Conservation (phyloP, 208 protist species). For the Leishmania mexicana region DNA sequence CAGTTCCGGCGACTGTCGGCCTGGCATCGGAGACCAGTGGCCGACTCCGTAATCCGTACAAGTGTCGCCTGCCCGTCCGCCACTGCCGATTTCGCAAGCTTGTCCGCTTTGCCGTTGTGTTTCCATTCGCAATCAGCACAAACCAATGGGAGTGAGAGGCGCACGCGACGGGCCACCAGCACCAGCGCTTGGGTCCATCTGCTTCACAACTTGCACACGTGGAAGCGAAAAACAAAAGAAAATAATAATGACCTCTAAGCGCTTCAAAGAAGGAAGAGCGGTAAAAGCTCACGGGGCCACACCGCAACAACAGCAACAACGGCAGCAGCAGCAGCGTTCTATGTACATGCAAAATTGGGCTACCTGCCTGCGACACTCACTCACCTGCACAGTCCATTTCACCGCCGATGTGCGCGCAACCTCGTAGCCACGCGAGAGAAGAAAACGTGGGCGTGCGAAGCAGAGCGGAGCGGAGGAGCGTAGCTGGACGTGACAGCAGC, state of each 20-base stretch:
- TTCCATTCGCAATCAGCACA: neutral
- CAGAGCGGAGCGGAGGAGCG: neutral
- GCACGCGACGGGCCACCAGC: neutral
- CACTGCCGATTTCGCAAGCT: neutral
- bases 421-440: neutral
- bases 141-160: neutral
- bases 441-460: neutral
- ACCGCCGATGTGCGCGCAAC: neutral
- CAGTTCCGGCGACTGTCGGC: neutral
- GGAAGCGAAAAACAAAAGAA: neutral
- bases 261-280: neutral
- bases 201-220: neutral
- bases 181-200: neutral
- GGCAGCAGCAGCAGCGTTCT: neutral
- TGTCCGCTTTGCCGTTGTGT: neutral
- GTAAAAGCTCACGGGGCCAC: neutral
- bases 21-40: neutral
- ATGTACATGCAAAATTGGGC: conserved; percentile 3
- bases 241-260: neutral
- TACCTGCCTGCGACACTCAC: neutral
- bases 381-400: neutral
- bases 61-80: neutral
- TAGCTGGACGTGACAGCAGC: neutral
- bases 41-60: neutral
- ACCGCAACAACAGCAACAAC: neutral